Evolutionary conservation across 257 asterid species (phyloP).

Genomic region (Primulina eburnea): DNA sequence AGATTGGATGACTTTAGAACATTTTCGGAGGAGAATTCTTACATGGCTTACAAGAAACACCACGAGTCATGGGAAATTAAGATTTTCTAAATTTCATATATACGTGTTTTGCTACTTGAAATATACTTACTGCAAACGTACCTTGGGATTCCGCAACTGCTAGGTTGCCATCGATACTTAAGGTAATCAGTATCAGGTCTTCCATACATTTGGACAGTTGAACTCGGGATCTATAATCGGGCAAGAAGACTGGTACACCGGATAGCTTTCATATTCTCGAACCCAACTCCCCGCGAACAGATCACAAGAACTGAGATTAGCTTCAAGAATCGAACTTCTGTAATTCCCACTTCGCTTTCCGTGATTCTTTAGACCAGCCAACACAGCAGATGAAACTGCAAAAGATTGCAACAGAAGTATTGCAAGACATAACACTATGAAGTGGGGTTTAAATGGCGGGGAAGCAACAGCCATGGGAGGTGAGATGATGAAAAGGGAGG

Average conservation of each 20-base stretch:
- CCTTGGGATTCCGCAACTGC: conserved; percentile 81
- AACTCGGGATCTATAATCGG: conserved; percentile 66
- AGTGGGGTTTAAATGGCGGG: conserved; percentile 28
- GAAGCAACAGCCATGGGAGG: conserved; percentile 41
- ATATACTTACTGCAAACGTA: conserved; percentile 15
- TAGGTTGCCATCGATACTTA: conserved; percentile 83
- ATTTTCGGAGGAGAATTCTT: no score
- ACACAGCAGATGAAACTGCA: conserved; percentile 44
- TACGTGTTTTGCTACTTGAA: no score
- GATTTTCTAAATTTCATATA: neutral
- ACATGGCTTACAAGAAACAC: neutral
- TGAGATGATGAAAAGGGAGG: conserved; percentile 23
- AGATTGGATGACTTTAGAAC: no score
- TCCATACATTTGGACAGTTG: conserved; percentile 80
- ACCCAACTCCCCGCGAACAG: conserved; percentile 85
- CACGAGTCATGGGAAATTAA: neutral
- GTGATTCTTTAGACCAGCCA: conserved; percentile 40
- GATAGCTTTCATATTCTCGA: conserved; percentile 52
- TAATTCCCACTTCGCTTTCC: conserved; percentile 34
- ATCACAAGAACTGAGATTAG: conserved; percentile 53
- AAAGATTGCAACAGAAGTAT: conserved; percentile 25
- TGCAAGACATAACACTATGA: conserved; percentile 27
- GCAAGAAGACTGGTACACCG: conserved; percentile 65
- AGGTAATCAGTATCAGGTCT: conserved; percentile 90
- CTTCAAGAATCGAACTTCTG: conserved; percentile 43